A percentile compares a stretch with the other conserved stretches of the same genome.
Evolutionary conservation across 2,329 filamentous ascomycete genomes (phyloP).

Genomic region (Diaporthe vexans): DNA sequence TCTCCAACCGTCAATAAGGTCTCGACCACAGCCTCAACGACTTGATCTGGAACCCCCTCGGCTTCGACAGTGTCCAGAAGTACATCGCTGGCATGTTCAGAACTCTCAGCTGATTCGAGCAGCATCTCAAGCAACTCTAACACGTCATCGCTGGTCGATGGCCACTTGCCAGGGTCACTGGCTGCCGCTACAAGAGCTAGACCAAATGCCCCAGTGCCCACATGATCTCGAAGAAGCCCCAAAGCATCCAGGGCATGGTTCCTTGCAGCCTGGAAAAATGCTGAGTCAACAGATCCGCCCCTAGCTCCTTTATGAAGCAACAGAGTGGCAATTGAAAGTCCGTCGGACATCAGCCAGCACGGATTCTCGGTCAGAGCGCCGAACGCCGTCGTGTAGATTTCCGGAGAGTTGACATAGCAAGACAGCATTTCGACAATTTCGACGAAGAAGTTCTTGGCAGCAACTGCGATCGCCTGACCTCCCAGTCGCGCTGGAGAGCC

Average conservation of each 20-base stretch:
- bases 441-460: background rate
- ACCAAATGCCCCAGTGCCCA: background rate
- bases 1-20: background rate
- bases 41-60: background rate
- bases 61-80: background rate
- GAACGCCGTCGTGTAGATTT: background rate
- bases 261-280: background rate
- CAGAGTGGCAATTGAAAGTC: background rate
- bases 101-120: background rate
- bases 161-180: background rate
- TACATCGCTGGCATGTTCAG: background rate
- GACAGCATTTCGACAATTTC: background rate
- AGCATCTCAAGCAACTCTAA: background rate
- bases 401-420: background rate
- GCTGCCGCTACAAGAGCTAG: background rate
- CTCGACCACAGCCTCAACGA: background rate
- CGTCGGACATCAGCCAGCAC: background rate
- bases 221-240: background rate
- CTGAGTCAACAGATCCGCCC: background rate
- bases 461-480: background rate
- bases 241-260: background rate
- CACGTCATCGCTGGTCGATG: background rate
- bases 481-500: background rate
- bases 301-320: background rate
- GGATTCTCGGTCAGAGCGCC: background rate